Evolutionary conservation across 441 rosid species (phyloP).

Genomic region (Pelargonium australe): DNA sequence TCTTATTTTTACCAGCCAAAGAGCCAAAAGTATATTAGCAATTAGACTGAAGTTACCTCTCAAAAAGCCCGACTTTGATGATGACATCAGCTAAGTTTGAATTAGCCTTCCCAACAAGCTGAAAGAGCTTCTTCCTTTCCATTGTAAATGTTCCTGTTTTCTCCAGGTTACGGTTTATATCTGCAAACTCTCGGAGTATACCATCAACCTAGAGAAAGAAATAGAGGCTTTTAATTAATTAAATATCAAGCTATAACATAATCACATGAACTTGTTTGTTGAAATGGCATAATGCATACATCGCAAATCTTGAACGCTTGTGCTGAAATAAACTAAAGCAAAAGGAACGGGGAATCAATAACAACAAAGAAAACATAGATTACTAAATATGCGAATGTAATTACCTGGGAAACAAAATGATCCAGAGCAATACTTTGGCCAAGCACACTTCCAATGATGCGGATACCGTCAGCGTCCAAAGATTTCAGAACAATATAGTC

Average conservation of each 20-base stretch:
- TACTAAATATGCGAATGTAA: neutral
- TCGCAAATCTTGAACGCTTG: too few species aligned
- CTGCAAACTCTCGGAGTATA: conserved; percentile 92
- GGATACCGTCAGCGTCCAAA: conserved; percentile 75
- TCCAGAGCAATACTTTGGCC: conserved; percentile 94
- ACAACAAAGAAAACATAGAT: neutral
- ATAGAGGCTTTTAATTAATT: neutral
- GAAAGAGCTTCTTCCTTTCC: conserved; percentile 82
- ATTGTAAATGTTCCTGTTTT: conserved; percentile 85
- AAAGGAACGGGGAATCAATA: neutral
- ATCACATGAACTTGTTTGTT: neutral
- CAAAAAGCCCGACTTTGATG: conserved; percentile 94
- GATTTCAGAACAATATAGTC: conserved; percentile 67
- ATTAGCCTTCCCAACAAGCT: conserved; percentile 94
- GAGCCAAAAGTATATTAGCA: neutral
- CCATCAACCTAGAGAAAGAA: conserved; percentile 58
- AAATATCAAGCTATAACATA: neutral
- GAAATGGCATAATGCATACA: too few species aligned
- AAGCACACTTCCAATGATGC: conserved; percentile 84
- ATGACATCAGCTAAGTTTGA: conserved; percentile 89
- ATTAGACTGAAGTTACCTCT: conserved; percentile 42
- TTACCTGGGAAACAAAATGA: conserved; percentile 89
- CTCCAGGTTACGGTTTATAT: conserved; percentile 80
- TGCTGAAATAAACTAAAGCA: neutral
- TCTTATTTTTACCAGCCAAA: neutral